phyloP scores from a whole-genome alignment of 2,329 filamentous ascomycete species.

The Epichloe sylvatica region DNA sequence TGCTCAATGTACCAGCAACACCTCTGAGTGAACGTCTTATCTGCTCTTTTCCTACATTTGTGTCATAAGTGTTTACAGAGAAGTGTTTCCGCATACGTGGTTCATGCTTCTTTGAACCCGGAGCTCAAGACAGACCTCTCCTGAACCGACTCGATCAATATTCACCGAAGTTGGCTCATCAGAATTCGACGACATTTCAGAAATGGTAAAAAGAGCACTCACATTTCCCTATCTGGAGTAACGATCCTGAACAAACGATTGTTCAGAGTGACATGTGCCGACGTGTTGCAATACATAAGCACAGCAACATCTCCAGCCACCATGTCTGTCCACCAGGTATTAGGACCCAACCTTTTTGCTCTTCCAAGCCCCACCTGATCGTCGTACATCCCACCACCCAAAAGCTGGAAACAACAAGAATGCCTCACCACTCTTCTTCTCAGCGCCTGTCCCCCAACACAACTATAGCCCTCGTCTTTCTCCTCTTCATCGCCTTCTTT shows the following conservation, averaged over 20 bases:
- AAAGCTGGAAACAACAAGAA: not conserved
- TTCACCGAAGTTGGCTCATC: too few relatives aligned
- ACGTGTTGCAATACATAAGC: not conserved
- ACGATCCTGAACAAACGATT: too few relatives aligned
- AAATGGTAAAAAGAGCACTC: too few relatives aligned
- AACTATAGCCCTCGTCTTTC: conserved; percentile 31
- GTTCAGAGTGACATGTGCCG: too few relatives aligned
- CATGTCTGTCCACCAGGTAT: too few relatives aligned
- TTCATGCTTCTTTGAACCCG: not conserved
- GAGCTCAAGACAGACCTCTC: not conserved
- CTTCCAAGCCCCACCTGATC: conserved; percentile 1
- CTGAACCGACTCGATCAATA: too few relatives aligned
- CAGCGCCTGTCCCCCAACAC: conserved; percentile 21
- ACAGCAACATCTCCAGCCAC: not conserved
- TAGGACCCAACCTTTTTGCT: not conserved
- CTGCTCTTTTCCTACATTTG: not conserved
- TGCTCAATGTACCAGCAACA: not conserved
- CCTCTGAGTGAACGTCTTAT: not conserved
- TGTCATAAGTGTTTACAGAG: not conserved
- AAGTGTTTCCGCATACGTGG: not conserved
- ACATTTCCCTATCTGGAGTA: too few relatives aligned
- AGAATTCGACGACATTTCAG: too few relatives aligned
- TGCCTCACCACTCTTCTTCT: conserved; percentile 6
- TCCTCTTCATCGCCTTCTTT: conserved; percentile 39
- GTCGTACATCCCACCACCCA: conserved; percentile 3